phyloP scores from a whole-genome alignment of 2,329 filamentous ascomycete genomes.

The Cercospora sesami region DNA sequence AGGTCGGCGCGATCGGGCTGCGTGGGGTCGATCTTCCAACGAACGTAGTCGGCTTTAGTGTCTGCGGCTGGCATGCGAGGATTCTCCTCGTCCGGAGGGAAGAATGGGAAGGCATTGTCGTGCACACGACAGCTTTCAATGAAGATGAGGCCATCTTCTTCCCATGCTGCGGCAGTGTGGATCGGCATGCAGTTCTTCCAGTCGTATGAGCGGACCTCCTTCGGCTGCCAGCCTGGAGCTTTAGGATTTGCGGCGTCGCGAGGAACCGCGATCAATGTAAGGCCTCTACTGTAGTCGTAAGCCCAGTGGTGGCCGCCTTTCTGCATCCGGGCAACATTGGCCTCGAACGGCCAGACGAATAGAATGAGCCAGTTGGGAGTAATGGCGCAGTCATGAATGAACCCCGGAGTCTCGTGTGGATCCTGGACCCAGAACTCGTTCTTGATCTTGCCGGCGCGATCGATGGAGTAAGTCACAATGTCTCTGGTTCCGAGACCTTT shows the following conservation, averaged over 20 bases:
- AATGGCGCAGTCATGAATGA: conserved; percentile 46
- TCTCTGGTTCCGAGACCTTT: conserved; percentile 41
- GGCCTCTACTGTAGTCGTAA: conserved; percentile 36
- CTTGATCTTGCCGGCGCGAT: conserved; percentile 41
- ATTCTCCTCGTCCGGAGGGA: conserved; percentile 41
- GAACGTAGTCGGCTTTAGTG: conserved; percentile 46
- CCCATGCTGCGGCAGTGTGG: conserved; percentile 48
- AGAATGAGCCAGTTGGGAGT: conserved; percentile 44
- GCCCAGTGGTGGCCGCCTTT: conserved; percentile 45
- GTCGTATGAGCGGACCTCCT: conserved; percentile 21
- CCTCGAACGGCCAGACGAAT: conserved; percentile 43
- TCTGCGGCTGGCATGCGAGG: conserved; percentile 35
- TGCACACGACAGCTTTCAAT: conserved; percentile 44
- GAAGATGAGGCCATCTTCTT: conserved; percentile 43
- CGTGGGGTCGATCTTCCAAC: conserved; percentile 46
- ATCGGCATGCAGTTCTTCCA: conserved; percentile 42
- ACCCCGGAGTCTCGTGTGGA: conserved; percentile 39
- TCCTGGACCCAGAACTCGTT: conserved; percentile 46
- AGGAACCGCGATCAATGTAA: conserved; percentile 32
- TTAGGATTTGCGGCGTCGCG: conserved; percentile 23
- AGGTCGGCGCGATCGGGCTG: conserved; percentile 33
- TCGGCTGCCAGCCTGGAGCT: conserved; percentile 17
- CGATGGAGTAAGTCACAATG: conserved; percentile 44
- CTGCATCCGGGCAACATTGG: conserved; percentile 39
- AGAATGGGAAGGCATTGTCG: conserved; percentile 48